Base-by-base conservation (phyloP, 2,329 filamentous ascomycete species). In the Sphaerulina vaccinii region DNA sequence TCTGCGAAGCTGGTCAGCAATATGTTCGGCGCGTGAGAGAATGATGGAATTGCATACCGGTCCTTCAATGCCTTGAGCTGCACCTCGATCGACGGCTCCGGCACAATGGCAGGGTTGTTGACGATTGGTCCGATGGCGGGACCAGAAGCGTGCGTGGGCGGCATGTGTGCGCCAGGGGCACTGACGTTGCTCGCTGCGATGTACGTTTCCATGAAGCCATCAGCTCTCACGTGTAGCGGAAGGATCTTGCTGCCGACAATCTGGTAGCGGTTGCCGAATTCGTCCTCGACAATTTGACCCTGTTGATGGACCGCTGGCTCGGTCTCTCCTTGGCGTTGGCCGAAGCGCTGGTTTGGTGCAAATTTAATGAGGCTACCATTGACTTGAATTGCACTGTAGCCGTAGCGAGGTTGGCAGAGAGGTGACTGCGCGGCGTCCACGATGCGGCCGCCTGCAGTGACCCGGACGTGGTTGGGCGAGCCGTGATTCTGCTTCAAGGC, bases 381-480 rank as follows among this genome's bases (percentile, higher is more conserved):
- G 52, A 59, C 61, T 52, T 69, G 63, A 49, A 69, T 65, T 37
- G 68, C 67, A 46, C 66, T 70, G 56, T 69, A 70, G 42, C 68
- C 67, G 43, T 67, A 71, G 43, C 68, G 68, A 23, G 68, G 70
- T 46, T 68, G 66, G 40, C 68, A 70, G 11, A 71, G 61, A 29
- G 69, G 68, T 21, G 70, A 71, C 51, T 70, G 66, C 46, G 71
- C 75, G 45, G 70, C 75, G 11, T 75, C 75, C n/a, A 79, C 75
- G 54, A 79, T 73, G 15, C 75, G 72, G n/a, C 76, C 76, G 33
- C 76, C 76, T 55, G 76, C 76, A 42, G 76, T 79, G 37, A 79
- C 76, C 51, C 76, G 73, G 49, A 78, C 65, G 51, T 75, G 74
- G 18, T 73, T 73, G 29, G 76, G 76, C 32, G 75, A 78, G 48